phyloP scores from a whole-genome alignment of 1,284 basidiomycete species.

The Ustilago vetiveriae region DNA sequence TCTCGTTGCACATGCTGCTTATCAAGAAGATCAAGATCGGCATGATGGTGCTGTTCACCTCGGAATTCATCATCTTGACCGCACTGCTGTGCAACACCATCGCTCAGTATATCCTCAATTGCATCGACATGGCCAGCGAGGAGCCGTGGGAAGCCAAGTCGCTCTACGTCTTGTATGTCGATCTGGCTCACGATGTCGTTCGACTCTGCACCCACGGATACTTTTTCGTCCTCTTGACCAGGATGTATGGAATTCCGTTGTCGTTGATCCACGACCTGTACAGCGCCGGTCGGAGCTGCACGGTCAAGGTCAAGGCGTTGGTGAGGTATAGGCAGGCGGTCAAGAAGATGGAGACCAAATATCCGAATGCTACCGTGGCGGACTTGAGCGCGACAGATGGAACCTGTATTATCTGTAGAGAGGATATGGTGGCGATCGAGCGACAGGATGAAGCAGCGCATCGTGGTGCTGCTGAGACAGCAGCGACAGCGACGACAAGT shows the following conservation, averaged over 20 bases:
- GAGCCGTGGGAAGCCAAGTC: conserved; percentile 91
- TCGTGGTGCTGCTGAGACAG: neutral
- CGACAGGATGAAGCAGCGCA: neutral
- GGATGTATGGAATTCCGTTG: conserved; percentile 92
- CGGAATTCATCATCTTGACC: conserved; percentile 85
- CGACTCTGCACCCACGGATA: conserved; percentile 88
- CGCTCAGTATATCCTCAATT: conserved; percentile 84
- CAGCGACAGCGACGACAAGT: neutral
- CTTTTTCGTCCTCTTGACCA: conserved; percentile 89
- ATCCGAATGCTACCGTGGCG: conserved; percentile 88
- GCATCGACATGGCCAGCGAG: conserved; percentile 73
- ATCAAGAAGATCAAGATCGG: conserved; percentile 71
- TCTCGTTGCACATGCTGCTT: conserved; percentile 74
- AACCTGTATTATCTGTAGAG: conserved; percentile 98
- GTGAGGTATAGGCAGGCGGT: conserved; percentile 92
- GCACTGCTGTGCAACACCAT: conserved; percentile 81
- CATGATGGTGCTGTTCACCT: conserved; percentile 86
- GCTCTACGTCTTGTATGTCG: conserved; percentile 95
- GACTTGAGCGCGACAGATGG: conserved; percentile 86
- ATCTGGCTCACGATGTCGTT: conserved; percentile 84
- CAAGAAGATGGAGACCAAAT: conserved; percentile 93
- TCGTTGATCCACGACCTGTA: conserved; percentile 97
- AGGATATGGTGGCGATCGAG: conserved; percentile 79
- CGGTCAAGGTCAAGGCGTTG: conserved; percentile 83
- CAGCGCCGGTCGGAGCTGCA: conserved; percentile 89